These are phyloP conservation scores for Apiospora sp. DNA, from an alignment of 2,329 filamentous ascomycete species.

Conservation along the genomic window DNA sequence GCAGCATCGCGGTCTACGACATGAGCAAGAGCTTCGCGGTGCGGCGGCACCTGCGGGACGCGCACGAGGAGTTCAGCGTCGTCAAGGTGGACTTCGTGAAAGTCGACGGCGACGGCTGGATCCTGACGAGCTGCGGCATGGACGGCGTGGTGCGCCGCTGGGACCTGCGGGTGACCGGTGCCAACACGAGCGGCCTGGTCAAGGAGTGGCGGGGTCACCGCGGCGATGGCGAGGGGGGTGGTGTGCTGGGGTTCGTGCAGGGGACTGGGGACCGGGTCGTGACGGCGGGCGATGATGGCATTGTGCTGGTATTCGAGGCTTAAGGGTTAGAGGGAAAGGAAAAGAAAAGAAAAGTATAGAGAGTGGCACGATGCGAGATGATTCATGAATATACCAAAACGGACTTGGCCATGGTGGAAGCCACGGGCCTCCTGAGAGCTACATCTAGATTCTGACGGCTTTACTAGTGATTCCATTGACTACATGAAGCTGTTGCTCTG, in stretches of 20 bases:
- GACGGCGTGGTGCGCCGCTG: conserved; percentile 90
- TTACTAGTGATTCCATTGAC: neutral
- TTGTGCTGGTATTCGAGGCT: conserved; percentile 73
- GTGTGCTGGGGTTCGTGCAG: conserved; percentile 91
- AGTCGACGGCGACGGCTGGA: conserved; percentile 60
- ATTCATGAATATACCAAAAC: conserved; percentile 22
- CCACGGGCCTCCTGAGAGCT: neutral
- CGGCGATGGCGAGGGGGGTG: conserved; percentile 84
- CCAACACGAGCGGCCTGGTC: conserved; percentile 62
- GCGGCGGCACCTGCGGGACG: conserved; percentile 80
- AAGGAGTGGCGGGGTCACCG: conserved; percentile 92
- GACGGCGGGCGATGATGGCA: conserved; percentile 88
- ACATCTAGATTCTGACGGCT: neutral
- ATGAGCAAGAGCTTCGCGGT: conserved; percentile 85
- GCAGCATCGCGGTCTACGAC: conserved; percentile 86
- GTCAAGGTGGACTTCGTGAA: conserved; percentile 90
- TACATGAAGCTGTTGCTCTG: too few species aligned
- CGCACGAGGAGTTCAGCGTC: conserved; percentile 87
- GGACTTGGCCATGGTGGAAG: neutral
- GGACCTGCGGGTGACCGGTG: conserved; percentile 71
- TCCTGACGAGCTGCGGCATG: conserved; percentile 89
- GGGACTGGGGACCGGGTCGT: conserved; percentile 77
- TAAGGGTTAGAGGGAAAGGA: conserved; percentile 35
- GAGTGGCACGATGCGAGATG: neutral
- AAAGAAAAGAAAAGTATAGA: neutral